phyloP scores from a whole-genome alignment of 352 stramenopile species.

The Blastocystis hominis region DNA sequence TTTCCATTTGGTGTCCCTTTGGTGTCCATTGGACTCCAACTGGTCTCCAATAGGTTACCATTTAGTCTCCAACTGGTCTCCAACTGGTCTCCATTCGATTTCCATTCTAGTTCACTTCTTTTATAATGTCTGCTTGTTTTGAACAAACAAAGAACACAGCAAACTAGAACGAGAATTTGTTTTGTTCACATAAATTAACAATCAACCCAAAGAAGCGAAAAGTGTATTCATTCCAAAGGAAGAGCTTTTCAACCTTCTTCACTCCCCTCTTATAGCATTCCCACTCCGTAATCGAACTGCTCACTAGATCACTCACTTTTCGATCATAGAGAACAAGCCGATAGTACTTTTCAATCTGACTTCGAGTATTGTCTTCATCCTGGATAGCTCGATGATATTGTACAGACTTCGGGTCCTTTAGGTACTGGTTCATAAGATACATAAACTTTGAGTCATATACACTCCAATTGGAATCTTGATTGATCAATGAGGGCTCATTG shows the following conservation, averaged over 20 bases:
- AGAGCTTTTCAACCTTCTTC: constrained; percentile 28
- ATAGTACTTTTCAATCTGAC: constrained; percentile 41
- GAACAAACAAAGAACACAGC: neutral
- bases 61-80: too few species aligned
- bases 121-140: constrained; percentile 13
- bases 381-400: neutral
- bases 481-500: neutral
- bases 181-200: constrained; percentile 49
- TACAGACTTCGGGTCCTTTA: neutral
- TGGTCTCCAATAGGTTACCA: too few species aligned
- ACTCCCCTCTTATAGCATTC: constrained; percentile 48
- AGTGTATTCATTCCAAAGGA: constrained; percentile 52
- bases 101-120: too few species aligned
- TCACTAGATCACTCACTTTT: neutral
- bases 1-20: too few species aligned
- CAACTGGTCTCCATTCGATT: too few species aligned
- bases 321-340: neutral
- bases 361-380: constrained; percentile 29
- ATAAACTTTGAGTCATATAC: constrained; percentile 19
- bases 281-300: constrained; percentile 3
- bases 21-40: too few species aligned
- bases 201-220: constrained; percentile 23
- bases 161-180: constrained; percentile 52
- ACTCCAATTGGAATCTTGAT: neutral
- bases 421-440: neutral